Conservation (phyloP, 441 rosid species). For the Flueggea neowawraea region DNA sequence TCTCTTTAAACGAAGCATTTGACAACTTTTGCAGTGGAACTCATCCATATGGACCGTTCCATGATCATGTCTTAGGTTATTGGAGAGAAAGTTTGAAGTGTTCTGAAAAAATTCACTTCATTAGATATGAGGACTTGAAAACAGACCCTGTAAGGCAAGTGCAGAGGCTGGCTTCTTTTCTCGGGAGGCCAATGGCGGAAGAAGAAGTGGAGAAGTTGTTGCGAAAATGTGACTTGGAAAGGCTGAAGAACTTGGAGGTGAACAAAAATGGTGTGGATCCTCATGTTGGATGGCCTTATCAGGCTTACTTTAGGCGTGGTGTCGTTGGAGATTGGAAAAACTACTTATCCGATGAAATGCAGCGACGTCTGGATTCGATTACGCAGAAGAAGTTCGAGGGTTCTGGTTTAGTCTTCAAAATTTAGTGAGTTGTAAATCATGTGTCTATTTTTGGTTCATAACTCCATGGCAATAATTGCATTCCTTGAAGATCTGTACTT, state of each 20-base stretch:
- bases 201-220: slow-evolving; percentile 4
- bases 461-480: too few species aligned
- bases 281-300: neutral
- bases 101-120: slow-evolving; percentile 13
- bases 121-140: slow-evolving; percentile 26
- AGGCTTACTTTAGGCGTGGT: slow-evolving; percentile 20
- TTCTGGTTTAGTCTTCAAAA: slow-evolving; percentile 7
- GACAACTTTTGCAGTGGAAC: slow-evolving; percentile 13
- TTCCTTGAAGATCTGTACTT: too few species aligned
- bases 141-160: slow-evolving; percentile 12
- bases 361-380: slow-evolving; percentile 10
- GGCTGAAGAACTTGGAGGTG: slow-evolving; percentile 19
- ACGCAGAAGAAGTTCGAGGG: slow-evolving; percentile 13
- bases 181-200: slow-evolving; percentile 3
- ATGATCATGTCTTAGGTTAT: slow-evolving; percentile 4
- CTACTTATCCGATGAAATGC: slow-evolving; percentile 16
- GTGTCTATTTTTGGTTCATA: too few species aligned
- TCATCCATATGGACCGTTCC: slow-evolving; percentile 8
- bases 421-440: too few species aligned
- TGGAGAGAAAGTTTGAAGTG: neutral
- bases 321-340: slow-evolving; percentile 29
- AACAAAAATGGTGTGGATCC: slow-evolving; percentile 14
- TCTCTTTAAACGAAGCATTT: neutral
- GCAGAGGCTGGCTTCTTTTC: too few species aligned
- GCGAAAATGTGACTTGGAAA: slow-evolving; percentile 15